These are phyloP conservation scores for Pseudonitzschia delicatissima DNA, from an alignment of 108 stramenopile species.

Conservation along the genomic window DNA sequence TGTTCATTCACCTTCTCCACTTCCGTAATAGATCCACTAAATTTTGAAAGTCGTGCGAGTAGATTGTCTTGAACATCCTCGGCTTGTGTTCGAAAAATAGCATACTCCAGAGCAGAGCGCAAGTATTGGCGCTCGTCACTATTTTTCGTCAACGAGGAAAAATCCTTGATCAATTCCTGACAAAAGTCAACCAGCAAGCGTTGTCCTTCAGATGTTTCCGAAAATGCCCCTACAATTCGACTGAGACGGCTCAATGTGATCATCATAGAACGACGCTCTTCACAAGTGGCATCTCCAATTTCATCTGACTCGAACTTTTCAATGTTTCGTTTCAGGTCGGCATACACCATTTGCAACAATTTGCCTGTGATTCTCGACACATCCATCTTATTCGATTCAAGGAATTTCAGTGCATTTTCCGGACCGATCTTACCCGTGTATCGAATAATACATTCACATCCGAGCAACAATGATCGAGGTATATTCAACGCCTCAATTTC, in stretches of 20 bases:
- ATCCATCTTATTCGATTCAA: neutral
- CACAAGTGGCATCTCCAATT: neutral
- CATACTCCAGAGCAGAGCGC: neutral
- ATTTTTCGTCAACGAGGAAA: neutral
- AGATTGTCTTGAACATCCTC: neutral
- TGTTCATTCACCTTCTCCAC: neutral
- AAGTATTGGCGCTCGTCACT: neutral
- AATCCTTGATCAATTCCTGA: neutral
- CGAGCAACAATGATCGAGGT: constrained; percentile 65
- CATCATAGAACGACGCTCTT: neutral
- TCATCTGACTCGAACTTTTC: neutral
- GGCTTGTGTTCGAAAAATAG: neutral
- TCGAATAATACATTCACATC: constrained; percentile 48
- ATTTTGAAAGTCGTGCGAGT: neutral
- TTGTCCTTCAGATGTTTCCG: constrained; percentile 6
- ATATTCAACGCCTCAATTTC: constrained; percentile 50
- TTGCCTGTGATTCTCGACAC: neutral
- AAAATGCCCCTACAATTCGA: neutral
- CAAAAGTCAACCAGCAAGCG: neutral
- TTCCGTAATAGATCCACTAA: neutral
- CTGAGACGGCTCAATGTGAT: neutral
- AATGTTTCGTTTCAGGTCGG: constrained; percentile 7
- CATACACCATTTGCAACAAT: neutral
- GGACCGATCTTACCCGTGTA: constrained; percentile 18
- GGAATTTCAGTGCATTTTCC: constrained; percentile 3